phyloP scores from a whole-genome alignment of 148 eudicot species.

The Fallopia convolvulus region DNA sequence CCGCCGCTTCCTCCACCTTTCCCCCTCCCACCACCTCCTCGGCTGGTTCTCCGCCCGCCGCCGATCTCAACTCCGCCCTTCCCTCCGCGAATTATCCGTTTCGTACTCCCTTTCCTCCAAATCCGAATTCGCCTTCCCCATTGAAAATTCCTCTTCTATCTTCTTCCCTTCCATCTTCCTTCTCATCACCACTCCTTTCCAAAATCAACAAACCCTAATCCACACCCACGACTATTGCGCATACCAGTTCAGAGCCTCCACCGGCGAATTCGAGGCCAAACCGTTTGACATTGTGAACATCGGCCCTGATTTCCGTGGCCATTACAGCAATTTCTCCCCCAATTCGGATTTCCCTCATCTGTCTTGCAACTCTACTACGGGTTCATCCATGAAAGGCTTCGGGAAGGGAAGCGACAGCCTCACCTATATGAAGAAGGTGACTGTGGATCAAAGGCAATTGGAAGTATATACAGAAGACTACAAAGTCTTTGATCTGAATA shows the following conservation, averaged over 20 bases:
- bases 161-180: constrained; percentile 39
- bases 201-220: constrained; percentile 30
- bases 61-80: constrained; percentile 56
- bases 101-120: constrained; percentile 26
- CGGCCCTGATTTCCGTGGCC: constrained; percentile 69
- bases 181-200: constrained; percentile 53
- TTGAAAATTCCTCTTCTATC: constrained; percentile 8
- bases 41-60: constrained; percentile 82
- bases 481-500: constrained; percentile 38
- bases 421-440: constrained; percentile 19
- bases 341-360: constrained; percentile 39
- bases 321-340: constrained; percentile 50
- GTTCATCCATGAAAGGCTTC: constrained; percentile 34
- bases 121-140: constrained; percentile 18
- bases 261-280: constrained; percentile 30
- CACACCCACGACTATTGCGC: constrained; percentile 67
- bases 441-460: constrained; percentile 34
- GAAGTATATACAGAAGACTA: constrained; percentile 42
- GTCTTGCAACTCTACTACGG: constrained; percentile 29
- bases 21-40: constrained; percentile 27
- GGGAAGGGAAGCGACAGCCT: constrained; percentile 18
- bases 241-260: constrained; percentile 28
- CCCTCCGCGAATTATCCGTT: constrained; percentile 44
- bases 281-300: constrained; percentile 50
- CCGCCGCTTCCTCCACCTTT: constrained; percentile 17